phyloP scores from a whole-genome alignment of 2,329 filamentous ascomycete species.

The Paraconiothyrium sp. region DNA sequence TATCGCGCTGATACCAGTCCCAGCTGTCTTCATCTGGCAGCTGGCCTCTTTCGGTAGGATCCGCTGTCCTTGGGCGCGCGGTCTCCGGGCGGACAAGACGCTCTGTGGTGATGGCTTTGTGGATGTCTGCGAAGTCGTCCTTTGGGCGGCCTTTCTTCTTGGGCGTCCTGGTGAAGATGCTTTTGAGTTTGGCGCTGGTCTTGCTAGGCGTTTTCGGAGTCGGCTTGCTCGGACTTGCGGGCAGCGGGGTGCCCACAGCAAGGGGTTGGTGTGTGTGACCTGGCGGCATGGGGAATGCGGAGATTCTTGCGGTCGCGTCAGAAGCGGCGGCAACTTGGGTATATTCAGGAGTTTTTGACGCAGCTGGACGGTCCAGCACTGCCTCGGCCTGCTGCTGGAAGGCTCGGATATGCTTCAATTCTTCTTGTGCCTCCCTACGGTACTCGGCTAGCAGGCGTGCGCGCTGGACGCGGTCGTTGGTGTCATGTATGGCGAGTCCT shows the following conservation, averaged over 20 bases:
- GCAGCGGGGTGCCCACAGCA: neutral
- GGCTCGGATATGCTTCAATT: neutral
- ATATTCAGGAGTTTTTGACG: neutral
- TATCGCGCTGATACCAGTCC: slow-evolving; percentile 3
- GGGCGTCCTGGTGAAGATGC: neutral
- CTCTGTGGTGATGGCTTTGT: neutral
- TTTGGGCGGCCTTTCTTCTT: neutral
- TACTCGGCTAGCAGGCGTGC: neutral
- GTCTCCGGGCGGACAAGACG: neutral
- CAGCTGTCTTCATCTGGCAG: slow-evolving; percentile 5
- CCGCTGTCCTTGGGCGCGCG: neutral
- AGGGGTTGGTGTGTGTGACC: neutral
- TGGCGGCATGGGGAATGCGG: neutral
- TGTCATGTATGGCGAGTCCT: slow-evolving; percentile 3
- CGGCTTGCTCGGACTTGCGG: neutral
- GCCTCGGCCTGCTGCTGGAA: neutral
- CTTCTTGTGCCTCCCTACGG: neutral
- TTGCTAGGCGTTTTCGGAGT: neutral
- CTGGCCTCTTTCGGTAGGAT: neutral
- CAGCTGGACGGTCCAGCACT: neutral
- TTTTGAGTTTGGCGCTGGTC: neutral
- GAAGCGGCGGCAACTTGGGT: no score
- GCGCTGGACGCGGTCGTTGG: neutral
- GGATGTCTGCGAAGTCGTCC: slow-evolving; percentile 7
- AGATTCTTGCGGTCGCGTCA: no score